Conservation (phyloP, 2,329 filamentous ascomycete species). For the Hawksworthiomyces lignivorus region DNA sequence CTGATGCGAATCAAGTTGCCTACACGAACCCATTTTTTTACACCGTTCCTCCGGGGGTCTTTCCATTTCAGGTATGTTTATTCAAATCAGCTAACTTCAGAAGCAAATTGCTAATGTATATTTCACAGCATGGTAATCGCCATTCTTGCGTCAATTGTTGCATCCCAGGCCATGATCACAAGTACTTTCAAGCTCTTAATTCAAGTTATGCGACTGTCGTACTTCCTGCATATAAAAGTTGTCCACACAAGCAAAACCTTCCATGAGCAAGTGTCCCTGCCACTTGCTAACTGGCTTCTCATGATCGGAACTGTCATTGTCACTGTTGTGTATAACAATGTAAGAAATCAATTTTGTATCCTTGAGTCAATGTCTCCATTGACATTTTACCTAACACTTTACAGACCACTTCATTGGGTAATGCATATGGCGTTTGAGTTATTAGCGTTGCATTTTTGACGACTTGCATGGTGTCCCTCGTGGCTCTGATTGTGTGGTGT, state of each 20-base stretch:
- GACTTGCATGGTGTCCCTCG: slow-evolving; percentile 65
- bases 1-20: slow-evolving; percentile 42
- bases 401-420: slow-evolving; percentile 62
- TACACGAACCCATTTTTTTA: slow-evolving; percentile 70
- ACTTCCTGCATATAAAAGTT: slow-evolving; percentile 69
- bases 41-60: slow-evolving; percentile 56
- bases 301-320: slow-evolving; percentile 71
- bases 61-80: slow-evolving; percentile 57
- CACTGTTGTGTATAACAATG: slow-evolving; percentile 65
- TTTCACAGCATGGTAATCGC: slow-evolving; percentile 50
- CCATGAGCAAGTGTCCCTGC: slow-evolving; percentile 70
- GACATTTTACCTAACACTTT: no score
- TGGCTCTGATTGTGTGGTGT: slow-evolving; percentile 66
- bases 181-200: slow-evolving; percentile 60
- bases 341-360: no score
- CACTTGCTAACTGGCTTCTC: slow-evolving; percentile 67
- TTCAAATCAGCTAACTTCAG: no score
- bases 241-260: slow-evolving; percentile 63
- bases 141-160: slow-evolving; percentile 64
- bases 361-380: no score
- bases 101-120: no score
- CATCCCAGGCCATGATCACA: slow-evolving; percentile 72
- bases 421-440: slow-evolving; percentile 73
- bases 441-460: slow-evolving; percentile 74
- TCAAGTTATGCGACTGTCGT: slow-evolving; percentile 63